These are phyloP conservation scores for Linderina pennispora DNA, from an alignment of 192 early-diverging fungal genomes.

Conservation along the genomic window DNA sequence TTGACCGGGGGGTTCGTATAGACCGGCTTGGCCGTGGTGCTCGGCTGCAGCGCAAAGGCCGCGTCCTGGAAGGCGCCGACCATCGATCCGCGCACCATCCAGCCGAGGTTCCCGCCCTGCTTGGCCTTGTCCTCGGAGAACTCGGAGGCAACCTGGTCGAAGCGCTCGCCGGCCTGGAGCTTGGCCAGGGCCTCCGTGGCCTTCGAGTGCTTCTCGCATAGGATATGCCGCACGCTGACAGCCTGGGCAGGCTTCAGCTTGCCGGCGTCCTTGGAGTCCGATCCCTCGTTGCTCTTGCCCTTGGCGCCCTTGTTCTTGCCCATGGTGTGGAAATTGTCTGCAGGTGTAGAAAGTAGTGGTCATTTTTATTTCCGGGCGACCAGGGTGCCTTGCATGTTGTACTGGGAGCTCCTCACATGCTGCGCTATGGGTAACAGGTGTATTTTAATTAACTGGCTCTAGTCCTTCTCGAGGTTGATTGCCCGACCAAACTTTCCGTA, in stretches of 20 bases:
- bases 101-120: slow-evolving; percentile 70
- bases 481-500: slow-evolving; percentile 92
- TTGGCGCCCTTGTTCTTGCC: slow-evolving; percentile 16
- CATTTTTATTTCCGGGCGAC: no score
- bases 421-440: no score
- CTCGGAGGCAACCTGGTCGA: slow-evolving; percentile 63
- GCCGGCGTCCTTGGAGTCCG: slow-evolving; percentile 22
- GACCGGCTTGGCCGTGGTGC: slow-evolving; percentile 55
- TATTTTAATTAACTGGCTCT: no score
- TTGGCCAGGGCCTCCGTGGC: slow-evolving; percentile 63
- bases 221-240: slow-evolving; percentile 68
- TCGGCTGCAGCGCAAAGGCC: slow-evolving; percentile 67
- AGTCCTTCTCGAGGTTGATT: slow-evolving; percentile 92
- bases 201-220: slow-evolving; percentile 79
- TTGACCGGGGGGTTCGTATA: slow-evolving; percentile 71
- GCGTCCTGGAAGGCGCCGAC: slow-evolving; percentile 75
- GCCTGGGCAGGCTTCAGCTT: slow-evolving; percentile 62
- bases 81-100: slow-evolving; percentile 68
- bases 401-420: no score
- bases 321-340: slow-evolving; percentile 4
- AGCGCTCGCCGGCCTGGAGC: slow-evolving; percentile 51
- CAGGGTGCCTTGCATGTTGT: no score
- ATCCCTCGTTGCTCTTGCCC: background rate
- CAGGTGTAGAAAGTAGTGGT: no score
- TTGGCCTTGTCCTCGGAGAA: slow-evolving; percentile 85